Base-by-base conservation (phyloP, 2,329 filamentous ascomycete species). In the Zalaria obscura region DNA sequence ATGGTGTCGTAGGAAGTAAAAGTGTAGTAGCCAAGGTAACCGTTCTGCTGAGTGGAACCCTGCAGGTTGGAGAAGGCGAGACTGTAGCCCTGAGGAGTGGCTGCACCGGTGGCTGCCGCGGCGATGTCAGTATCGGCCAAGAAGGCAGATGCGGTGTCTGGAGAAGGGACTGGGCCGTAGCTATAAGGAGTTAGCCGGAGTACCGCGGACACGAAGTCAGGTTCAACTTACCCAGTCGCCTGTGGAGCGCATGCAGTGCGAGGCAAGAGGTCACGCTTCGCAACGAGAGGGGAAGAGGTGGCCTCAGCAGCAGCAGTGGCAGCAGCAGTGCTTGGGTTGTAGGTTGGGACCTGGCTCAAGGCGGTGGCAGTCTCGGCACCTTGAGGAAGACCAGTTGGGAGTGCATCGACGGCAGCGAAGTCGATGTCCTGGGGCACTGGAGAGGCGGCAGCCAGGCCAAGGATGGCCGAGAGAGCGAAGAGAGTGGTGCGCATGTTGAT, bases 91-190 rank as follows among this genome's bases (percentile, higher is more conserved):
- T 46, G 36, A 5, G 57, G 57, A 5, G 47, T 50, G 7, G 47
- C 33, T 3, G 55, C 56, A 10, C 29, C 27, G 9, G 37, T 2
- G 40, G 41, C 50, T 60, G 65, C 42, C 5, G 26, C 27, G 11
- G 29, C 39, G 31, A 40, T 45, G 8, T 41, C 35, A 38, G 43
- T 35, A 37, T 45, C 37, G 8, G 38, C 35, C 25, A 41, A 32
- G 48, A 65, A 64, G 7, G 50, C 52, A 31, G 38, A 43, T 25
- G 48, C 50, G 4, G 56, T 60, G 44, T 65, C 62, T 5, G 59
- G 57, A 29, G 35, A 43, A 25, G 50, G n/a, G 18, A 47, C 40
- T 29, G 51, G 51, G 5, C 44, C 48, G 33, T 32, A 39, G 7
- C 18, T 18, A 18, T 18, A 18, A 18, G 18, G 18, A 18, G 18